These are phyloP conservation scores for Coniochaeta ligniaria DNA, from an alignment of 2,329 filamentous ascomycete species.

Conservation along the genomic window DNA sequence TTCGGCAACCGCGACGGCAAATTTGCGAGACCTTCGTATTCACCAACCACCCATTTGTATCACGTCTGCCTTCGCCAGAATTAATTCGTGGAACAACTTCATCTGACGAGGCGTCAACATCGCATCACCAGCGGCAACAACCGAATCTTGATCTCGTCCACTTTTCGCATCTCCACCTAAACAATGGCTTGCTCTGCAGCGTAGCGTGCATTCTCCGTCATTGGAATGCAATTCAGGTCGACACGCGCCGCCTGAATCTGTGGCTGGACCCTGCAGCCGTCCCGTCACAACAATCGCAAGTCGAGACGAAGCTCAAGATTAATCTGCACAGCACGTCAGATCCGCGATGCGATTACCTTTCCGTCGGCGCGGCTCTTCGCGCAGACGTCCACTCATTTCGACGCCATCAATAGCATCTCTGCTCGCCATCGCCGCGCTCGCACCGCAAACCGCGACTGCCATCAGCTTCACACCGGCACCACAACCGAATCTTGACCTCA, in stretches of 20 bases:
- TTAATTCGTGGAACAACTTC: constrained; percentile 1
- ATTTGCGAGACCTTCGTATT: not conserved
- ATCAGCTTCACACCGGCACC: constrained; percentile 56
- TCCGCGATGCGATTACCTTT: constrained; percentile 41
- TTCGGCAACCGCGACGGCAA: not conserved
- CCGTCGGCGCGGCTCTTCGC: constrained; percentile 32
- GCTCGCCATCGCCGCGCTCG: constrained; percentile 30
- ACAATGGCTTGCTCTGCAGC: not conserved
- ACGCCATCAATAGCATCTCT: constrained; percentile 19
- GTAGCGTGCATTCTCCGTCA: constrained; percentile 1
- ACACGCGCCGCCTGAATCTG: not conserved
- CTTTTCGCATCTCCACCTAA: not conserved
- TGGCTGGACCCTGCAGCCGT: constrained; percentile 2
- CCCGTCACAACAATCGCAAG: not conserved
- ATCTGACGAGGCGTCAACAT: not conserved
- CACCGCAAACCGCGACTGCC: constrained; percentile 32
- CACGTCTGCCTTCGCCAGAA: not conserved
- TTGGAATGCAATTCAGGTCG: not conserved
- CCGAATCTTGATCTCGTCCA: not conserved
- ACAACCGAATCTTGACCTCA: constrained; percentile 69
- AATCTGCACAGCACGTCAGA: not conserved
- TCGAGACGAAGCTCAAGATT: constrained; percentile 2
- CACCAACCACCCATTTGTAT: not conserved
- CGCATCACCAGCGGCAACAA: not conserved
- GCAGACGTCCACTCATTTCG: constrained; percentile 19